Evolutionary conservation across 768 basidiomycete species (phyloP).

Genomic region (Psilocybe cubensis): DNA sequence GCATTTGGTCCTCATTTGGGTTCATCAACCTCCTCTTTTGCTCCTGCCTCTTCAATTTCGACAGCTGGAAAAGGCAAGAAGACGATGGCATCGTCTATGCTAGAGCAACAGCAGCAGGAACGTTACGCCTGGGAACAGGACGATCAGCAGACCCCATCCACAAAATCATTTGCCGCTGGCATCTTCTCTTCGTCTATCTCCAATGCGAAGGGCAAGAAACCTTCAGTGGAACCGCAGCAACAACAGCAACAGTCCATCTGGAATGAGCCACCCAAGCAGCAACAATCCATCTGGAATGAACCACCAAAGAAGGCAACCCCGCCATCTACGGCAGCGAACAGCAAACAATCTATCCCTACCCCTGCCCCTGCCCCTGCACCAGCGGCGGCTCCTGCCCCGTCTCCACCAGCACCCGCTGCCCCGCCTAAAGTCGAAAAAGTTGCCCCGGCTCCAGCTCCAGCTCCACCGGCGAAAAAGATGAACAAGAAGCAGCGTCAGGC

Average conservation of each 20-base stretch:
- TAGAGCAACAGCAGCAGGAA: background rate
- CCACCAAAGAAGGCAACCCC: conserved; percentile 7
- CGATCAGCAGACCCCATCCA: background rate
- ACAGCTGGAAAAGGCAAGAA: conserved; percentile 7
- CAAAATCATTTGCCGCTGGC: background rate
- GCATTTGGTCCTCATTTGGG: background rate
- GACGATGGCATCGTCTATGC: background rate
- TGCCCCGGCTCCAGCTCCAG: conserved; percentile 8
- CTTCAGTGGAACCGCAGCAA: background rate
- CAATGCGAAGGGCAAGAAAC: conserved; percentile 1
- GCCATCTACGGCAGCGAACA: background rate
- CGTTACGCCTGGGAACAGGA: background rate
- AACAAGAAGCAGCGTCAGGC: conserved; percentile 35
- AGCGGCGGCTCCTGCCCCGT: background rate
- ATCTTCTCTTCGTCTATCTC: background rate
- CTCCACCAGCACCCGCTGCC: background rate
- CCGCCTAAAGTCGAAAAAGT: background rate
- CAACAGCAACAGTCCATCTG: conserved; percentile 9
- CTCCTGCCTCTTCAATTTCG: background rate
- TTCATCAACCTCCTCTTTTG: background rate
- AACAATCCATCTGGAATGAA: conserved; percentile 9
- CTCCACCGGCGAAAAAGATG: conserved; percentile 27
- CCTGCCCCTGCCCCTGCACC: conserved; percentile 2
- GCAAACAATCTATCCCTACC: background rate
- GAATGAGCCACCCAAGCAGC: background rate